Conservation (phyloP, 495 filamentous ascomycete genomes). For the Aspergillus wentii region DNA sequence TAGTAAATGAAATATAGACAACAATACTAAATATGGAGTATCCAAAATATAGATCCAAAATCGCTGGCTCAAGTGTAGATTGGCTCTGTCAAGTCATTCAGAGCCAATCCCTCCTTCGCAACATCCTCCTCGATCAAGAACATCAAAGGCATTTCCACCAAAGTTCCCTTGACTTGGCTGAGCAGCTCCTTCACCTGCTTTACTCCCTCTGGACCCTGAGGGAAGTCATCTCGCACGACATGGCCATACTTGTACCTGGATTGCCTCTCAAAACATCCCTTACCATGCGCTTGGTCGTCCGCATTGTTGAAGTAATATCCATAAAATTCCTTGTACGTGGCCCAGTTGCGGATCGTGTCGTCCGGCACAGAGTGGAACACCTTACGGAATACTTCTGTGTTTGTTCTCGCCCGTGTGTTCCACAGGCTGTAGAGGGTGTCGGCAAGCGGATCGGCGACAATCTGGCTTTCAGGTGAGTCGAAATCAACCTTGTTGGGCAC, state of each 20-base stretch:
- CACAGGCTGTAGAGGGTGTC: slow-evolving; percentile 64
- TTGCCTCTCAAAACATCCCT: slow-evolving; percentile 33
- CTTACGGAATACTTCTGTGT: slow-evolving; percentile 80
- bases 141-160: slow-evolving; percentile 90
- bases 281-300: slow-evolving; percentile 38
- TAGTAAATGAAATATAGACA: too few relatives aligned
- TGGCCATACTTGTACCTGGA: slow-evolving; percentile 70
- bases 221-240: slow-evolving; percentile 77
- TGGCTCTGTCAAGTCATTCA: slow-evolving; percentile 79
- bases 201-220: slow-evolving; percentile 53
- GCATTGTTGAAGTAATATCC: slow-evolving; percentile 63
- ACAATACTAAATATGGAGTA: slow-evolving; percentile 7
- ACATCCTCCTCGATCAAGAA: slow-evolving; percentile 87
- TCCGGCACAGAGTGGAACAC: slow-evolving; percentile 88
- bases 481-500: slow-evolving; percentile 79
- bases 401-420: slow-evolving; percentile 66
- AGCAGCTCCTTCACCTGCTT: slow-evolving; percentile 79
- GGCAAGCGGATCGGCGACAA: slow-evolving; percentile 72
- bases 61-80: slow-evolving; percentile 87
- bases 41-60: too few relatives aligned
- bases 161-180: slow-evolving; percentile 65
- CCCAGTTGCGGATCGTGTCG: slow-evolving; percentile 76
- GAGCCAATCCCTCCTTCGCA: slow-evolving; percentile 73
- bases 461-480: slow-evolving; percentile 63
- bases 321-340: slow-evolving; percentile 80